phyloP scores from a whole-genome alignment of 352 stramenopile genomes.

The Pythium rhizo-oryzae region DNA sequence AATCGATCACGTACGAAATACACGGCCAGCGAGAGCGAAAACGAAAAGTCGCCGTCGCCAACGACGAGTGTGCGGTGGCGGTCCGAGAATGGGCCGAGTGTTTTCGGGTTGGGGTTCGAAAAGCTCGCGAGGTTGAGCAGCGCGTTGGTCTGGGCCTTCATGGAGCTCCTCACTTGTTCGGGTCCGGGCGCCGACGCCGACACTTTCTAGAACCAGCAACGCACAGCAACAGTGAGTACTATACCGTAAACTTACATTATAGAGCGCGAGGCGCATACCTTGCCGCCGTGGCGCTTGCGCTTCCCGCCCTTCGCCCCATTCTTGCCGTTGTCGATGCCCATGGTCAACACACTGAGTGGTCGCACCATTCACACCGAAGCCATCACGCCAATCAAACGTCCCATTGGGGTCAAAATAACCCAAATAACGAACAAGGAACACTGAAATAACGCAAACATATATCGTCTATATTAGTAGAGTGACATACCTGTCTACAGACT shows the following conservation, averaged over 20 bases:
- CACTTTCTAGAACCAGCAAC: slow-evolving; percentile 30
- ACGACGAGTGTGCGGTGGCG: slow-evolving; percentile 78
- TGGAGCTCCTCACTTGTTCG: slow-evolving; percentile 35
- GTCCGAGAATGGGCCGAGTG: slow-evolving; percentile 73
- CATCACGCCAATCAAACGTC: slow-evolving; percentile 22
- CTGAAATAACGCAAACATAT: neutral
- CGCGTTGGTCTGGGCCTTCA: slow-evolving; percentile 69
- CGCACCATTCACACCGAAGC: slow-evolving; percentile 6
- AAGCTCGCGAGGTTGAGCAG: slow-evolving; percentile 68
- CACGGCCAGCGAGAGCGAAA: slow-evolving; percentile 73
- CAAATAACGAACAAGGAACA: slow-evolving; percentile 22
- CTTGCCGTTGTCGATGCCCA: slow-evolving; percentile 23
- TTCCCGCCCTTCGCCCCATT: slow-evolving; percentile 13
- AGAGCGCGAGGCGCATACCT: neutral
- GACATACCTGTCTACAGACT: slow-evolving; percentile 10
- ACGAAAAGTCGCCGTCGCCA: slow-evolving; percentile 87
- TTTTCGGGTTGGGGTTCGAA: slow-evolving; percentile 87
- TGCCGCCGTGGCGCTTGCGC: slow-evolving; percentile 27
- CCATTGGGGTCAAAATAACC: no score
- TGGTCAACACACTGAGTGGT: neutral
- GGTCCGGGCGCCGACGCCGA: slow-evolving; percentile 9
- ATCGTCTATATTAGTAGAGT: slow-evolving; percentile 1
- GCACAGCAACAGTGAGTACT: neutral
- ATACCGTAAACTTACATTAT: neutral
- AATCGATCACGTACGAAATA: slow-evolving; percentile 47